Base-by-base conservation (phyloP, 208 protist species). In the Trypanosoma cruzi region DNA sequence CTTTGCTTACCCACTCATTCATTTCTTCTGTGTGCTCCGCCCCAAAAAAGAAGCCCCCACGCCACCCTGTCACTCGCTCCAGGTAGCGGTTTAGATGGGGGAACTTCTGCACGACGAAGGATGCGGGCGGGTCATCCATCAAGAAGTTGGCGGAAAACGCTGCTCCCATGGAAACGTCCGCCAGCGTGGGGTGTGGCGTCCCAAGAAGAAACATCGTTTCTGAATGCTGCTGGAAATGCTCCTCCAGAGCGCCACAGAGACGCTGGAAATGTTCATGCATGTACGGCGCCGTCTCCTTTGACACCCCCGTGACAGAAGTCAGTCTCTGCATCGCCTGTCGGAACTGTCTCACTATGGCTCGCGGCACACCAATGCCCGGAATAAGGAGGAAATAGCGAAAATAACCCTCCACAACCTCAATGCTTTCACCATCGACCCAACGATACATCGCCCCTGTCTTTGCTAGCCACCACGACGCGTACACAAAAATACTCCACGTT, bases 221-320 rank as follows among this genome's bases (percentile, higher is more conserved):
- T 1, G 76, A 75, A 48, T 73, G 42, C 26, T 86, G 64, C 14
- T 71, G 44, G 62, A 96, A 85, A 70, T 96, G 92, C 0, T 55
- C 57, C 16, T 96, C 87, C 0, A 96, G 82, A 5, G 87, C 79
- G 3, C 28, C 40, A 71, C 92, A 96, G 55, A 96, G 65, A 22
- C 79, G 78, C 16, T 79, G 26, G 64, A 96, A 96, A 76, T 96
- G 92, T 63, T 94, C 82, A 22, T 82, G 79, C 77, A 94, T 88
- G 69, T 82, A 96, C 24, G 81, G 81, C 10, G 78, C 82, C 49
- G 85, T 90, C 49, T 79, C 73, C 36, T 85, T 64, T 6, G 77
- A 90, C 22, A 89, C 85, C 6, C 92, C 92, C n/a, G 79, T 85
- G 6, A 75, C 62, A 0, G 72, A 68, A 34, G 83, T 75, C 7